Evolutionary conservation across 768 basidiomycete genomes (phyloP).

Genomic region (Termitomyces sp.): DNA sequence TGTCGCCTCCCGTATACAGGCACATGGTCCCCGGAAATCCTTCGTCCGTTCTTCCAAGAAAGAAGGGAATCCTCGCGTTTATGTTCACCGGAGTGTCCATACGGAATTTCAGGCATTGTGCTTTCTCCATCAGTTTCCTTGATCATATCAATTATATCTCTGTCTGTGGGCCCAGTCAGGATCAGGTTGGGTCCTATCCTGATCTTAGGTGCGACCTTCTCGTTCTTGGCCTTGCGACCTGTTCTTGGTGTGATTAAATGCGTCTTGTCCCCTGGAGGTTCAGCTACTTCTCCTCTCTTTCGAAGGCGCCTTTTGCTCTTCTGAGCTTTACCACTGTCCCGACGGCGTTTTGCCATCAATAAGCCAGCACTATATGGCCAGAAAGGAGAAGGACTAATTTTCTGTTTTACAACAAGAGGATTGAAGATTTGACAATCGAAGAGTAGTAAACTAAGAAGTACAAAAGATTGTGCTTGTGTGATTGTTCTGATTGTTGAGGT

Average conservation of each 20-base stretch:
- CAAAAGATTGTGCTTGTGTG: neutral
- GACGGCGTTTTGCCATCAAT: neutral
- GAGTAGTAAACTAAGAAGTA: neutral
- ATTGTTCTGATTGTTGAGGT: neutral
- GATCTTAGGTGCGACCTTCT: neutral
- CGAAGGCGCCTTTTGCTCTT: neutral
- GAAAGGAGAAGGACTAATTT: neutral
- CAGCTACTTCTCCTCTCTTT: neutral
- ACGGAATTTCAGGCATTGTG: neutral
- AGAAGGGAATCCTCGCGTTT: neutral
- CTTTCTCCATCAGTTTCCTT: neutral
- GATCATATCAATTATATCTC: neutral
- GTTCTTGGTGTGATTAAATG: neutral
- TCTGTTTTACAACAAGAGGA: neutral
- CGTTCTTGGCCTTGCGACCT: neutral
- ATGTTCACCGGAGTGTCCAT: neutral
- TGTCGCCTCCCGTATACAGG: neutral
- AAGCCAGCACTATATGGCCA: neutral
- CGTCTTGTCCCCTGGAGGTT: neutral
- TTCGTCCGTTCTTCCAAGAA: neutral
- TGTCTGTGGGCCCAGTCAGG: neutral
- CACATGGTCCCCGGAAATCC: neutral
- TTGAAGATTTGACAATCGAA: neutral
- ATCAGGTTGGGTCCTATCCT: conserved; percentile 1
- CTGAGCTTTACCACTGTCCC: neutral